Conservation (phyloP, 1,139 yeast species). For the Zhuliangozyma parablackwelliae region DNA sequence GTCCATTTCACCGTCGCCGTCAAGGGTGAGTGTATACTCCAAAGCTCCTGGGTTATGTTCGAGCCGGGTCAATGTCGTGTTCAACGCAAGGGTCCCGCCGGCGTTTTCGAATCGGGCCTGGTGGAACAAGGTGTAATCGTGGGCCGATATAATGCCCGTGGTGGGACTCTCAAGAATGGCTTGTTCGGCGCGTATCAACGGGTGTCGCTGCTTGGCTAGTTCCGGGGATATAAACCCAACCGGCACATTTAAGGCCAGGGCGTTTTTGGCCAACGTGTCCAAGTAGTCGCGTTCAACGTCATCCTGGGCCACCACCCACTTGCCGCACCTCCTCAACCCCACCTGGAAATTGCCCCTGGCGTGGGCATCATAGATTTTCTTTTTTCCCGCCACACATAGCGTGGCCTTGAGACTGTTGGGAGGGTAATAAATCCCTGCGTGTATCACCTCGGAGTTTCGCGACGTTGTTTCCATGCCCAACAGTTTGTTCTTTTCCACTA, state of each 20-base stretch:
- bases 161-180: conserved; percentile 76
- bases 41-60: conserved; percentile 16
- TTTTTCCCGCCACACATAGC: conserved; percentile 72
- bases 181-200: conserved; percentile 56
- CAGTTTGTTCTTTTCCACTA: conserved; percentile 62
- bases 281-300: conserved; percentile 60
- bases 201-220: conserved; percentile 49
- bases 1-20: conserved; percentile 30
- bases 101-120: conserved; percentile 47
- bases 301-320: conserved; percentile 83
- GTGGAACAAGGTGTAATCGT: conserved; percentile 61
- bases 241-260: conserved; percentile 54
- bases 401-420: conserved; percentile 58
- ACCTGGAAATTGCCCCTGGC: conserved; percentile 41
- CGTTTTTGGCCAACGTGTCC: conserved; percentile 46
- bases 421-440: conserved; percentile 86
- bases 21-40: conserved; percentile 25
- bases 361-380: conserved; percentile 48
- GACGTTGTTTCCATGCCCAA: conserved; percentile 81
- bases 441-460: conserved; percentile 87
- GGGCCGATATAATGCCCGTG: conserved; percentile 82
- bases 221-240: conserved; percentile 49
- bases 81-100: conserved; percentile 64
- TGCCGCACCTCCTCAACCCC: conserved; percentile 64
- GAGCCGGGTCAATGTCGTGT: conserved; percentile 52